phyloP scores from a whole-genome alignment of 257 asterid species.

The Anisodus acutangulus region DNA sequence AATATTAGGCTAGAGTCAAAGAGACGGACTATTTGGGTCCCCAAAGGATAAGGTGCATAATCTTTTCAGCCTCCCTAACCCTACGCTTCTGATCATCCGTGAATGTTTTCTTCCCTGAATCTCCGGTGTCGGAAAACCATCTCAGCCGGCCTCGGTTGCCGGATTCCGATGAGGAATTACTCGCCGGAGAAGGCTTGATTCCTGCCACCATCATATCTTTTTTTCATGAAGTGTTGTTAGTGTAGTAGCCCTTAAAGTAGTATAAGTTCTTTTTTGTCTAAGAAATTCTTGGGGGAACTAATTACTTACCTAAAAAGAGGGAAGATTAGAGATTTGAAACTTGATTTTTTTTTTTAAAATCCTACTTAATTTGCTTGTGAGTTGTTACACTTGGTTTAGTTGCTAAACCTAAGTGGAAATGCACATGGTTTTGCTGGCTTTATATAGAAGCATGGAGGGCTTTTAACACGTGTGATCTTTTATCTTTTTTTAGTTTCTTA shows the following conservation, averaged over 20 bases:
- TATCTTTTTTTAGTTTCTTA: not conserved
- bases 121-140: conserved; percentile 29
- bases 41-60: conserved; percentile 33
- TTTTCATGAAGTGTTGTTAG: not conserved
- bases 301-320: too few relatives aligned
- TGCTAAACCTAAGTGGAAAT: not conserved
- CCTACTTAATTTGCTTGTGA: not conserved
- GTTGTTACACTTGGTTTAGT: not conserved
- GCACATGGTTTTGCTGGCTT: not conserved
- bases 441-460: not conserved
- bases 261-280: not conserved
- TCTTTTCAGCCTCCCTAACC: conserved; percentile 30
- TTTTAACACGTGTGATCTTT: not conserved
- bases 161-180: conserved; percentile 3
- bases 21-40: conserved; percentile 32
- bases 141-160: not conserved
- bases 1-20: not conserved
- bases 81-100: conserved; percentile 32
- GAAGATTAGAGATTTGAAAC: not conserved
- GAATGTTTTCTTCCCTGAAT: conserved; percentile 5
- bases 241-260: not conserved
- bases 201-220: conserved; percentile 9
- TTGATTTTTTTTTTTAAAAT: too few relatives aligned
- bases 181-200: conserved; percentile 9
- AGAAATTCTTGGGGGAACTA: not conserved